Conservation (phyloP, 1,284 basidiomycete genomes). For the Vanrija humicola region DNA sequence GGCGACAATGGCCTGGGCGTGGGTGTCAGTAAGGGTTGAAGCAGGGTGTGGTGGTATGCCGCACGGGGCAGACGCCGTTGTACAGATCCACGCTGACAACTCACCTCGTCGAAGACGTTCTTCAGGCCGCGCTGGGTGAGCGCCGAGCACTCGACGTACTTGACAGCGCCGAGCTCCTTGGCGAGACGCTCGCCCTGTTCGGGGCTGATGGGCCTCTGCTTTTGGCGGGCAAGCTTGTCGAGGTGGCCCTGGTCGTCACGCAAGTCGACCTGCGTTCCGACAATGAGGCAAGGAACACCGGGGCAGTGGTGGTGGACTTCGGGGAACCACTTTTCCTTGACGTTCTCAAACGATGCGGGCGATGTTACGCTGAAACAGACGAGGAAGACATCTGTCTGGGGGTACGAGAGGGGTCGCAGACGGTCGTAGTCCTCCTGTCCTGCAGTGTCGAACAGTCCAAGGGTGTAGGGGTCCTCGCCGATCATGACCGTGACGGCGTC, state of each 20-base stretch:
- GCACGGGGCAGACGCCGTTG: not conserved
- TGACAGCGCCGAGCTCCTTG: slow-evolving; percentile 92
- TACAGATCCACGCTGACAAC: slow-evolving; percentile 32
- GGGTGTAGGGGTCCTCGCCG: slow-evolving; percentile 97
- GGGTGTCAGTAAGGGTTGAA: not conserved
- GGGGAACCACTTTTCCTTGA: slow-evolving; percentile 99
- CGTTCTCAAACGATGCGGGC: slow-evolving; percentile 98
- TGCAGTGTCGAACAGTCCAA: slow-evolving; percentile 98
- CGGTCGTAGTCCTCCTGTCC: slow-evolving; percentile 99
- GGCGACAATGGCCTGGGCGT: slow-evolving; percentile 87
- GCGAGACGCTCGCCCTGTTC: slow-evolving; percentile 93
- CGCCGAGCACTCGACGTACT: slow-evolving; percentile 98
- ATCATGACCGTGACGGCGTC: slow-evolving; percentile 99
- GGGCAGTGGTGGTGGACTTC: slow-evolving; percentile 99
- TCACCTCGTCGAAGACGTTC: slow-evolving; percentile 99
- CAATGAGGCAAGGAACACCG: slow-evolving; percentile 98
- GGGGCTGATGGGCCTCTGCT: slow-evolving; percentile 83
- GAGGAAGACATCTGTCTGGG: slow-evolving; percentile 98
- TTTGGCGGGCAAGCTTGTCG: slow-evolving; percentile 93
- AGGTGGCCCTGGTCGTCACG: slow-evolving; percentile 88
- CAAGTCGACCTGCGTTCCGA: slow-evolving; percentile 97
- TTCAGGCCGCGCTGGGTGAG: slow-evolving; percentile 98
- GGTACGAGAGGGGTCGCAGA: slow-evolving; percentile 96
- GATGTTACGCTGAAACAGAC: slow-evolving; percentile 99
- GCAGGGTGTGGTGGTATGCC: not conserved